Evolutionary conservation across 805 yeast genomes (phyloP).

Genomic region (Candida quercuum): DNA sequence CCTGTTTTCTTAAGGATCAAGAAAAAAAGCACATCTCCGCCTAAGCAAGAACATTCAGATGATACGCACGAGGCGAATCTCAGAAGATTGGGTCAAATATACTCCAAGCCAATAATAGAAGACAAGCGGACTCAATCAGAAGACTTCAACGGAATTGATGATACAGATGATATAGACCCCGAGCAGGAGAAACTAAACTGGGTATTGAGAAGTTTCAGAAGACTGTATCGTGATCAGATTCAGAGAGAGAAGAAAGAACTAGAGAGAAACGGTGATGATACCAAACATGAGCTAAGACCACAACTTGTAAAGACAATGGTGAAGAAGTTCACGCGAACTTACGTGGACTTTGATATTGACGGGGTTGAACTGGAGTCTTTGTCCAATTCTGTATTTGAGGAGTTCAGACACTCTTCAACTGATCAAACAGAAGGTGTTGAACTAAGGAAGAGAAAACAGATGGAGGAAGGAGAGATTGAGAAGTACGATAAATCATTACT

Average conservation of each 20-base stretch:
- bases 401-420: not conserved
- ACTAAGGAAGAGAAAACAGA: not conserved
- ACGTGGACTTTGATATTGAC: no score
- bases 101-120: conserved; percentile 19
- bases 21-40: conserved; percentile 1
- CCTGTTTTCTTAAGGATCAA: conserved; percentile 22
- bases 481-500: conserved; percentile 11
- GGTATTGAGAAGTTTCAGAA: conserved; percentile 50
- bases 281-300: conserved; percentile 15
- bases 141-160: conserved; percentile 38
- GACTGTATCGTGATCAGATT: conserved; percentile 24
- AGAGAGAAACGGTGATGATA: conserved; percentile 21
- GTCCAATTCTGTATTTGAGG: no score
- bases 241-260: conserved; percentile 20
- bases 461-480: conserved; percentile 9
- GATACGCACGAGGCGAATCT: conserved; percentile 23
- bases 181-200: conserved; percentile 42
- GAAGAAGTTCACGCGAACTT: not conserved
- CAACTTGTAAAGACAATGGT: conserved; percentile 3
- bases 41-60: conserved; percentile 14
- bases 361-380: no score
- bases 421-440: not conserved
- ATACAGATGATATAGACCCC: conserved; percentile 55
- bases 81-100: conserved; percentile 22
- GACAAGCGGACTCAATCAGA: conserved; percentile 20